Evolutionary conservation across 1,139 yeast species (phyloP).

Genomic region (Saccharomycopsis hybrid): DNA sequence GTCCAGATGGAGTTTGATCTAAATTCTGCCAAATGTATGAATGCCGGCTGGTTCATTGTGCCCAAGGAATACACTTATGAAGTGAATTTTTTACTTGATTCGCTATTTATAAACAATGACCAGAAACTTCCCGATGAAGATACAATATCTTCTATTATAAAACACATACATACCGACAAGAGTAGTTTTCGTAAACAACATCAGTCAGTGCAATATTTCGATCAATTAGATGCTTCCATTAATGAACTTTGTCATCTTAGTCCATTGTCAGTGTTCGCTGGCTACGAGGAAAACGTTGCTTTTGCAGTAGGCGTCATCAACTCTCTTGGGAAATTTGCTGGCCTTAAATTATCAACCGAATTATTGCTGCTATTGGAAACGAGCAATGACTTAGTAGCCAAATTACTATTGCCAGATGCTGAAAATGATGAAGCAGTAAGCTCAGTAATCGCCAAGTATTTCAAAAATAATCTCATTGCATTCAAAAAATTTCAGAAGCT

Average conservation of each 20-base stretch:
- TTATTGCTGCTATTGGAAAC: background rate
- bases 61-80: slow-evolving; percentile 16
- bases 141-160: too few species aligned
- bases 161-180: too few species aligned
- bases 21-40: slow-evolving; percentile 1
- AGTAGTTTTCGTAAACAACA: too few species aligned
- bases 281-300: too few species aligned
- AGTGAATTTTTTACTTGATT: slow-evolving; percentile 8
- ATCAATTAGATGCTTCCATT: too few species aligned
- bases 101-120: slow-evolving; percentile 3
- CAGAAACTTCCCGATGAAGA: background rate
- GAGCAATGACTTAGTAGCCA: background rate
- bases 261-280: too few species aligned
- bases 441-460: slow-evolving; percentile 1
- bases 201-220: too few species aligned
- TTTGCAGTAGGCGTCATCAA: slow-evolving; percentile 8
- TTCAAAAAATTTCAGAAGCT: slow-evolving; percentile 6
- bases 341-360: background rate
- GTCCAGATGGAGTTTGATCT: slow-evolving; percentile 9
- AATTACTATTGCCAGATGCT: background rate
- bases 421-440: background rate
- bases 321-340: background rate
- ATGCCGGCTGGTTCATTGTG: slow-evolving; percentile 13
- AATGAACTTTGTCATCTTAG: too few species aligned
- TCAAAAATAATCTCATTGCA: background rate